Conservation (phyloP, 768 basidiomycete species). For the Exsudoporus frostii region DNA sequence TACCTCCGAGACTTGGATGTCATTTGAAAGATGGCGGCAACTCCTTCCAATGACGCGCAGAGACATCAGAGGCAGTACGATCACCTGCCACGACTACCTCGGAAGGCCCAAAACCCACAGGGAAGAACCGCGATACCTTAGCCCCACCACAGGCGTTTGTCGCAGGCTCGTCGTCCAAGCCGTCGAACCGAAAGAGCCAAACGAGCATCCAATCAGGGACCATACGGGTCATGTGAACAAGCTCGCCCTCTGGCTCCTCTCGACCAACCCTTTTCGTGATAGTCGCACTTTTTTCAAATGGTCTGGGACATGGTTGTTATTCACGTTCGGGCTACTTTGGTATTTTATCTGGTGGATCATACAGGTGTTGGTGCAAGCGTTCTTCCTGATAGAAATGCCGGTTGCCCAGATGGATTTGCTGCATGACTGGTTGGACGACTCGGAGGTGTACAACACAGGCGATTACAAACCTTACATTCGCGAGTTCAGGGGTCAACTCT, state of each 20-base stretch:
- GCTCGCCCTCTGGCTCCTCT: slow-evolving; percentile 15
- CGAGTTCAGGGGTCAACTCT: slow-evolving; percentile 14
- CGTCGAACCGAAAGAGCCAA: background rate
- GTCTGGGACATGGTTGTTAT: slow-evolving; percentile 5
- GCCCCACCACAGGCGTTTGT: slow-evolving; percentile 15
- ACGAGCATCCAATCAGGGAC: slow-evolving; percentile 3
- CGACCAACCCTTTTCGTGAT: slow-evolving; percentile 1
- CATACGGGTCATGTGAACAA: background rate
- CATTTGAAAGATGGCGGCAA: background rate
- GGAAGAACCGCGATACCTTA: slow-evolving; percentile 15
- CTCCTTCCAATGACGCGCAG: background rate
- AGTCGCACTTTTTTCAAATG: slow-evolving; percentile 1
- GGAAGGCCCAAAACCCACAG: slow-evolving; percentile 1
- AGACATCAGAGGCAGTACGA: background rate
- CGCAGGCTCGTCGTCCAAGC: slow-evolving; percentile 13
- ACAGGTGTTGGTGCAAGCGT: background rate
- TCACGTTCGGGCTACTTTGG: slow-evolving; percentile 11
- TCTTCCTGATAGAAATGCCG: too few relatives aligned
- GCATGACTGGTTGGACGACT: background rate
- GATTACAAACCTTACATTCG: background rate
- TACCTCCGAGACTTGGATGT: too few relatives aligned
- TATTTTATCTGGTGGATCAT: background rate
- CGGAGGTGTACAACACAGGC: background rate
- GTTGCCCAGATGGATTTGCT: background rate
- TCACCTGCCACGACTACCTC: slow-evolving; percentile 8